Evolutionary conservation across 1,284 basidiomycete genomes (phyloP).

Genomic region (Porodaedalea pini): DNA sequence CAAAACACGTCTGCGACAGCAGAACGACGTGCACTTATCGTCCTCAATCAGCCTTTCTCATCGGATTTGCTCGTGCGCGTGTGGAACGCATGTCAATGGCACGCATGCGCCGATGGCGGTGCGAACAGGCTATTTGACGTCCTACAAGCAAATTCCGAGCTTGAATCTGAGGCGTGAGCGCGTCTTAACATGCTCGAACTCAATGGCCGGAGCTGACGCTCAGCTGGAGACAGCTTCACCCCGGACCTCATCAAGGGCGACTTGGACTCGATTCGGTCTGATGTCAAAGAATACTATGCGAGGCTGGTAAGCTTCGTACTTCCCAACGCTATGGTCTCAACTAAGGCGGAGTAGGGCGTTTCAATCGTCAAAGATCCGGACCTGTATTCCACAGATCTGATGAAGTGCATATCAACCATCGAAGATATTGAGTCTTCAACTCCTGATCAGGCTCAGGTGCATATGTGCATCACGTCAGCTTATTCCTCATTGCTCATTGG

Average conservation of each 20-base stretch:
- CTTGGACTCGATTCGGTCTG: constrained; percentile 79
- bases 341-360: constrained; percentile 51
- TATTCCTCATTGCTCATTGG: neutral
- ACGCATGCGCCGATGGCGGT: constrained; percentile 89
- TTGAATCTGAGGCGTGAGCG: constrained; percentile 27
- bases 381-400: constrained; percentile 89
- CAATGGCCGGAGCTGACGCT: neutral
- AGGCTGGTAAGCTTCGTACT: constrained; percentile 41
- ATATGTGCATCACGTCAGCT: neutral
- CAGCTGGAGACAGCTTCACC: constrained; percentile 46
- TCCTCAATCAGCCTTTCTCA: constrained; percentile 87
- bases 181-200: neutral
- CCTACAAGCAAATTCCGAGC: constrained; percentile 30
- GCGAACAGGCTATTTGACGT: constrained; percentile 83
- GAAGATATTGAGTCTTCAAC: constrained; percentile 47
- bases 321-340: neutral
- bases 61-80: constrained; percentile 56
- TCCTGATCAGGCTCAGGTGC: constrained; percentile 34
- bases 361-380: constrained; percentile 63
- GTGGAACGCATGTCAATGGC: constrained; percentile 66
- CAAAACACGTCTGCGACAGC: neutral
- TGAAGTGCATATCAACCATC: constrained; percentile 81
- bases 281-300: constrained; percentile 71
- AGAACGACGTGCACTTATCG: constrained; percentile 58
- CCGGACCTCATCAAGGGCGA: constrained; percentile 93